These are phyloP conservation scores for Pythium coloratum DNA, from an alignment of 352 stramenopile genomes.

Conservation along the genomic window DNA sequence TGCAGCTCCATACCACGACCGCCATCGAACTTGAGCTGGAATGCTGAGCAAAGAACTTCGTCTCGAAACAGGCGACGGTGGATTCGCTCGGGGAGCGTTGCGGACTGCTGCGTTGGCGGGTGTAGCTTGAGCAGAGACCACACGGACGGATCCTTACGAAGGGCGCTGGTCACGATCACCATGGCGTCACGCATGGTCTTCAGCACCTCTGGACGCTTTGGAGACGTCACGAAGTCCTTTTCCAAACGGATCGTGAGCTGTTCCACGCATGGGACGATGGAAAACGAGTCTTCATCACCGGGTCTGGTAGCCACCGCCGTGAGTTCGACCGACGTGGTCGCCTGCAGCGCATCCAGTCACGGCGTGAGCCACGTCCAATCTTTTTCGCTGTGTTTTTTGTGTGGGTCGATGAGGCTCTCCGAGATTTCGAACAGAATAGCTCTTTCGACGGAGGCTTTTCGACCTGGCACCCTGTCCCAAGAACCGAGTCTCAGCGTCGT, in stretches of 20 bases:
- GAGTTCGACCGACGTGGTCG: neutral
- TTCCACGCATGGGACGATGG: neutral
- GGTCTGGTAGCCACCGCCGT: neutral
- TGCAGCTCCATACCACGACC: neutral
- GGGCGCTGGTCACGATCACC: neutral
- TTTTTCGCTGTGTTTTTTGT: too few relatives aligned
- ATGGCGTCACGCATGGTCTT: neutral
- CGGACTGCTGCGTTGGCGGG: neutral
- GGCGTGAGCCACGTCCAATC: neutral
- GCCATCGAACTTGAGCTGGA: neutral
- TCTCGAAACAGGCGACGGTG: neutral
- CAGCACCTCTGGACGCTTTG: neutral
- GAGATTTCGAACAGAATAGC: too few relatives aligned
- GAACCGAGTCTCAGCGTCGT: too few relatives aligned
- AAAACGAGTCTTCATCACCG: neutral
- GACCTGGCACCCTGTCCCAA: too few relatives aligned
- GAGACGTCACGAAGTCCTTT: neutral
- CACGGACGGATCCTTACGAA: neutral
- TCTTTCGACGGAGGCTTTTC: too few relatives aligned
- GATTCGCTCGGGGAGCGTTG: neutral
- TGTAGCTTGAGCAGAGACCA: neutral
- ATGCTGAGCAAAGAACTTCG: neutral
- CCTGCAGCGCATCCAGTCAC: neutral
- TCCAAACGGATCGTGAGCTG: neutral
- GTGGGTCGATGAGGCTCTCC: too few relatives aligned